Evolutionary conservation across 768 basidiomycete species (phyloP), one percentile per base, ranked within the genome.

Genomic region (Termitomyces sp.): DNA sequence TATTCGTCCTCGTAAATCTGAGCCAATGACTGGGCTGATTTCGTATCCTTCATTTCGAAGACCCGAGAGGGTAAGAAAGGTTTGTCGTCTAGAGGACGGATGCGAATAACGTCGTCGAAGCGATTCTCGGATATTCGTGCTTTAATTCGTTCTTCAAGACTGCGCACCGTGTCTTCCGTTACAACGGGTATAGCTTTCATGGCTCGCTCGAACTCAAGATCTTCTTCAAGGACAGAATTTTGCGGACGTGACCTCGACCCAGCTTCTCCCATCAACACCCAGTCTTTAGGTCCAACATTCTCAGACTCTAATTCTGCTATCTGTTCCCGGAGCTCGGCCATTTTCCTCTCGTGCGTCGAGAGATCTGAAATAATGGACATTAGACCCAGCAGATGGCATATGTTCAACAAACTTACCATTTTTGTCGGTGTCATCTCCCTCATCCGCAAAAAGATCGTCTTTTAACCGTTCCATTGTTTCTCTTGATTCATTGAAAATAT

Each of bases 1-100:
- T 89, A 99, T 56, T 95, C 95, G 45, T 90, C 86, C 67, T 97
- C 97, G 71, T 98, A 98, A 40, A 99, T 91, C 73, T 98, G 90
- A 14, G 94, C 95, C 45, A 99, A 81, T 0, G 91, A 94, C 67
- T 92, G 88, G 4, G 83, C 77, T 8, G 91, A 94, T 67, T 95
- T 91, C 3, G 83, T 86, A 64, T 96, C 94, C 68, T 93, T 85
- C 9, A 98, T 74, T 67, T 98, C 95, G 57, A 97, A 84, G 55
- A 91, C 76, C 32, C 89, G 84, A 0, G 94, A 97, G 0, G 96
- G 93, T 0, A 98, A 75, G 78, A 95, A 98, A 0, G 95, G 86
- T 61, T 88, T 91, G 61, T 94, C 85, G 42, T 93, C 89, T 53
- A 85, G 67, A 0, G 86, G 79, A 2, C 88, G 83, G 55, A 85